Conservation (phyloP, 2,329 filamentous ascomycete species). For the Aspergillus sp. region DNA sequence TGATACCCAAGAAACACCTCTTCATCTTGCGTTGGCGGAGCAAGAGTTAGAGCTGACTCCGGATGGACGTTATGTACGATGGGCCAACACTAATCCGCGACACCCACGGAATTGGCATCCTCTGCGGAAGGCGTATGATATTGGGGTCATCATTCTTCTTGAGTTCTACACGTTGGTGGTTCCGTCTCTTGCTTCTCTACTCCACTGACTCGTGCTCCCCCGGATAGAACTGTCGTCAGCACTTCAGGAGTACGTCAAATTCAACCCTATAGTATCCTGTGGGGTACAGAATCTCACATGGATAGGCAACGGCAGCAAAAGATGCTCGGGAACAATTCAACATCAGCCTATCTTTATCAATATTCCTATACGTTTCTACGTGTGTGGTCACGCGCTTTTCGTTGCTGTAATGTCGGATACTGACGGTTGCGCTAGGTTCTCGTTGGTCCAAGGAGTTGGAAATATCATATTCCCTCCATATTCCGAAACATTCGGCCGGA, state of each 20-base stretch:
- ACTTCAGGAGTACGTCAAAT: background rate
- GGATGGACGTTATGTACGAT: conserved; percentile 10
- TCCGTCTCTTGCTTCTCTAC: background rate
- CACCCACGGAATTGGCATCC: conserved; percentile 18
- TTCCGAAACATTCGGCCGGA: conserved; percentile 28
- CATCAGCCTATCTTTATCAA: conserved; percentile 7
- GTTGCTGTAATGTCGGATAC: conserved; percentile 4
- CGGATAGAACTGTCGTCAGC: background rate
- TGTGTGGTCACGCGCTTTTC: conserved; percentile 1
- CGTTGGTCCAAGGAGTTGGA: conserved; percentile 20
- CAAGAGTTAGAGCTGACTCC: conserved; percentile 10
- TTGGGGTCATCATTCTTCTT: conserved; percentile 13
- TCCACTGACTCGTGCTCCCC: background rate
- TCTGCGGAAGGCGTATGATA: conserved; percentile 16
- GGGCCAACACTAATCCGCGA: conserved; percentile 9
- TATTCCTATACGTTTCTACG: conserved; percentile 15
- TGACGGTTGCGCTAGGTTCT: conserved; percentile 8
- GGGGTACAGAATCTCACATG: conserved; percentile 1
- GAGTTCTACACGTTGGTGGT: conserved; percentile 17
- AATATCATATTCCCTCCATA: conserved; percentile 23
- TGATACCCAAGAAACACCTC: background rate
- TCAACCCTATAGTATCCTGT: background rate
- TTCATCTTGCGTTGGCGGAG: background rate
- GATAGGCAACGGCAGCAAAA: conserved; percentile 10
- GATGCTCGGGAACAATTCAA: conserved; percentile 8